These are phyloP conservation scores for Hondaea fermentalgiana DNA, from an alignment of 108 stramenopile genomes.

Conservation along the genomic window DNA sequence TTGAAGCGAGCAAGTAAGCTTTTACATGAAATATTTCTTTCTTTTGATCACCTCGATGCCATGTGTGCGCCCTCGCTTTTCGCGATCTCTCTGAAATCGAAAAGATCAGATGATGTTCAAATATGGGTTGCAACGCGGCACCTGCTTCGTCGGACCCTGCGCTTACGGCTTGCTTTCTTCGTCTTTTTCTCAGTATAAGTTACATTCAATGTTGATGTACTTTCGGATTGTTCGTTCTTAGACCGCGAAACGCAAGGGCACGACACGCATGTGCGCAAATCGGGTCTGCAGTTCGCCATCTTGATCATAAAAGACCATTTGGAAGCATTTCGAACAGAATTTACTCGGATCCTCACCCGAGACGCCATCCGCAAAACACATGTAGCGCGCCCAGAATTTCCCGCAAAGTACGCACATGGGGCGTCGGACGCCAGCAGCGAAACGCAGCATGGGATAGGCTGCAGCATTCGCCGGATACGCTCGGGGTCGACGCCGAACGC, in stretches of 20 bases:
- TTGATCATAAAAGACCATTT: neutral
- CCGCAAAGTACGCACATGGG: neutral
- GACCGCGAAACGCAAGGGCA: neutral
- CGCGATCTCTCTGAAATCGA: too few species aligned
- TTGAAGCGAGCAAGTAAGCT: too few species aligned
- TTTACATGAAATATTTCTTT: too few species aligned
- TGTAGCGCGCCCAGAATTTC: neutral
- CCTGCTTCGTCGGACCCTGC: too few species aligned
- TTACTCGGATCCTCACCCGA: neutral
- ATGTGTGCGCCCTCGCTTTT: too few species aligned
- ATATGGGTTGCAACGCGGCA: too few species aligned
- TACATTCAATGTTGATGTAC: neutral
- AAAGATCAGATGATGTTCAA: too few species aligned
- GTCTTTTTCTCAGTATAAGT: neutral
- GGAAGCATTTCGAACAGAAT: neutral
- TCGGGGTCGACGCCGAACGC: neutral
- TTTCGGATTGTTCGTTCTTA: neutral
- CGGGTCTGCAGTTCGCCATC: neutral
- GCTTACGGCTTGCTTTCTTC: too few species aligned
- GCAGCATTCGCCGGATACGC: neutral
- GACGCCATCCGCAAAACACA: slow-evolving; percentile 3
- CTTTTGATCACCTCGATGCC: too few species aligned
- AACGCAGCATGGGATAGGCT: neutral
- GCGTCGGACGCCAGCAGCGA: neutral
- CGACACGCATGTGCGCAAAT: neutral